A percentile compares a stretch with the other conserved stretches of the same genome.
phyloP scores from a whole-genome alignment of 1,284 basidiomycete genomes.

The Cutaneotrichosporon cutaneum region DNA sequence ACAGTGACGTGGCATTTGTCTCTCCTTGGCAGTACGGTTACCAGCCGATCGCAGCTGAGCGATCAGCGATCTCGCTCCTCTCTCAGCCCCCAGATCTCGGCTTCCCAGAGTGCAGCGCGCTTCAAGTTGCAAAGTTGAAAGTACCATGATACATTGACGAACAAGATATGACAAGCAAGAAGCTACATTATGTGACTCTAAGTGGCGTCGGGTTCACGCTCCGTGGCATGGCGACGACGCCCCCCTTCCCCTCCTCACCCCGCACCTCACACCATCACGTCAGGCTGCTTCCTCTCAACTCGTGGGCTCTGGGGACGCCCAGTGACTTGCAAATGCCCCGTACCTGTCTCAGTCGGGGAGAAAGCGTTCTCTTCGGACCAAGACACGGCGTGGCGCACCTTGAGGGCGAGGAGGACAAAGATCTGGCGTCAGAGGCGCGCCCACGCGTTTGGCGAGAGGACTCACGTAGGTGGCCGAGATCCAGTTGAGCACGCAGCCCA shows the following conservation, averaged over 20 bases:
- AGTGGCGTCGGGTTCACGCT: background rate
- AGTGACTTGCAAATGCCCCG: background rate
- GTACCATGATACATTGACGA: background rate
- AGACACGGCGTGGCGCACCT: background rate
- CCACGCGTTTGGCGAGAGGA: background rate
- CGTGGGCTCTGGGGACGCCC: background rate
- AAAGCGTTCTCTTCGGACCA: background rate
- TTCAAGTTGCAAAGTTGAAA: too few species aligned
- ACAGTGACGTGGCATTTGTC: background rate
- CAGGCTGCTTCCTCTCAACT: background rate
- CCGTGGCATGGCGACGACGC: too few species aligned
- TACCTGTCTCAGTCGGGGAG: background rate
- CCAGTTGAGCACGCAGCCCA: slow-evolving; percentile 2
- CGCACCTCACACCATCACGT: background rate
- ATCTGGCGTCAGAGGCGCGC: background rate
- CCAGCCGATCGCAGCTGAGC: too few species aligned
- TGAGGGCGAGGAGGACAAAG: background rate
- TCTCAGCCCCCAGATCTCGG: too few species aligned
- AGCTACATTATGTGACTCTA: too few species aligned
- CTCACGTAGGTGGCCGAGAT: background rate
- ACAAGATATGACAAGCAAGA: background rate
- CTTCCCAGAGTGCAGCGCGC: too few species aligned
- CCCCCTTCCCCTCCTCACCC: background rate
- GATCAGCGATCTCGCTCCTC: too few species aligned
- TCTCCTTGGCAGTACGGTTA: too few species aligned